Evolutionary conservation across 2,329 filamentous ascomycete genomes (phyloP).

Genomic region (Fusarium goolgardi): DNA sequence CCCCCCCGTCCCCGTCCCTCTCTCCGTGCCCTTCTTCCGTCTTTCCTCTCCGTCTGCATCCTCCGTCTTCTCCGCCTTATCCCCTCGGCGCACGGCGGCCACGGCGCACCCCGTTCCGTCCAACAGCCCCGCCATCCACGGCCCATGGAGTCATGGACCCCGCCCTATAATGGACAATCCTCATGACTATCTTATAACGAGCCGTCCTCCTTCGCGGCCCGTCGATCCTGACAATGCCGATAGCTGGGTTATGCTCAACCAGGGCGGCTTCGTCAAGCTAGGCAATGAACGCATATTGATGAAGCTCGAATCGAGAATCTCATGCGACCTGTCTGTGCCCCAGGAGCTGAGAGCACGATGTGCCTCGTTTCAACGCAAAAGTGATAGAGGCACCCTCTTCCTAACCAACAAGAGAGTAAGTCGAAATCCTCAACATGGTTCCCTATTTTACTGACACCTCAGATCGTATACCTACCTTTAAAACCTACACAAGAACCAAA

Average conservation of each 20-base stretch:
- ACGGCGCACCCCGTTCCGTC: constrained; percentile 43
- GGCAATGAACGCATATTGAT: constrained; percentile 85
- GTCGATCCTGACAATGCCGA: constrained; percentile 65
- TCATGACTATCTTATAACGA: constrained; percentile 56
- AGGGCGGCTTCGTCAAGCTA: constrained; percentile 82
- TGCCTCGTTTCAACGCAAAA: constrained; percentile 75
- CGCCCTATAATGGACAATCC: constrained; percentile 56
- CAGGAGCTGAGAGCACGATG: constrained; percentile 70
- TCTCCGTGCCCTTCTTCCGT: constrained; percentile 37
- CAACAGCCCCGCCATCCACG: constrained; percentile 45
- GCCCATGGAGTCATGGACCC: constrained; percentile 52
- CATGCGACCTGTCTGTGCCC: constrained; percentile 77
- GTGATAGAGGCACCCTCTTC: constrained; percentile 79
- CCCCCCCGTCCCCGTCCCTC: constrained; percentile 12
- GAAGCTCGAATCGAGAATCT: constrained; percentile 82
- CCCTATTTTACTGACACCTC: constrained; percentile 15
- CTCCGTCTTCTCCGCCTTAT: constrained; percentile 36
- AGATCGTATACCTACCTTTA: constrained; percentile 90
- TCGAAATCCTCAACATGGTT: neutral
- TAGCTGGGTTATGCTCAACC: constrained; percentile 92
- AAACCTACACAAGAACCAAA: constrained; percentile 68
- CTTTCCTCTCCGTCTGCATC: constrained; percentile 17
- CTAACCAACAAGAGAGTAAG: constrained; percentile 87
- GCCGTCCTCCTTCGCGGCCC: constrained; percentile 49
- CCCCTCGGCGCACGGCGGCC: constrained; percentile 39